Conservation (phyloP, 2,329 filamentous ascomycete genomes). For the Xylaria digitata region DNA sequence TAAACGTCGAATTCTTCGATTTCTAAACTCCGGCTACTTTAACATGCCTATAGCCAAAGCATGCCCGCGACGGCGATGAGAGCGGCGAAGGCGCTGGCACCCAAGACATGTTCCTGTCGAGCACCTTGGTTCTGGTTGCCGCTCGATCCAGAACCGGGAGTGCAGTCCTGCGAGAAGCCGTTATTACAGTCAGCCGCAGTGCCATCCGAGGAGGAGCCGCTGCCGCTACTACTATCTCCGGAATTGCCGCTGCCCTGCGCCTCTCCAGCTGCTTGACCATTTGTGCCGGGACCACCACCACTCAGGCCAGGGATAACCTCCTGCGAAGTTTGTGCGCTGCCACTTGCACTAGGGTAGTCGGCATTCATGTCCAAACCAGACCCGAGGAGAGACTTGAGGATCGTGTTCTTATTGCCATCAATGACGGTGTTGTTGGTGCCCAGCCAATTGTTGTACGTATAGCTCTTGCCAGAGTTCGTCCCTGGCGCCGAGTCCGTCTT, state of each 20-base stretch:
- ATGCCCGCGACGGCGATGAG: slow-evolving; percentile 49
- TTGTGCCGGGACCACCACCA: slow-evolving; percentile 49
- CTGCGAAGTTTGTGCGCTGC: slow-evolving; percentile 37
- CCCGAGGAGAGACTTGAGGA: slow-evolving; percentile 82
- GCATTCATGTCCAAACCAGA: slow-evolving; percentile 79
- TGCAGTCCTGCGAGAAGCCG: slow-evolving; percentile 48
- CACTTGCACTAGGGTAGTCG: slow-evolving; percentile 51
- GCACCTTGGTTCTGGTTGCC: slow-evolving; percentile 42
- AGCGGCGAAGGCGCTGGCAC: slow-evolving; percentile 50
- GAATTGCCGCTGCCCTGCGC: slow-evolving; percentile 24
- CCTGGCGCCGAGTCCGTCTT: slow-evolving; percentile 72
- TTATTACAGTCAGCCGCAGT: slow-evolving; percentile 40
- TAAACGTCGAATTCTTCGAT: slow-evolving; percentile 11
- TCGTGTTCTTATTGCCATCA: slow-evolving; percentile 78
- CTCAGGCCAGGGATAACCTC: slow-evolving; percentile 49
- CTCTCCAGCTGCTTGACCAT: slow-evolving; percentile 47
- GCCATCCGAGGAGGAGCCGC: slow-evolving; percentile 12
- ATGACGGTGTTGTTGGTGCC: slow-evolving; percentile 82
- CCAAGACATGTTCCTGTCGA: slow-evolving; percentile 45
- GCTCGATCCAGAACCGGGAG: neutral
- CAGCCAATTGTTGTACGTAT: slow-evolving; percentile 74
- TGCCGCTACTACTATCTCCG: slow-evolving; percentile 23
- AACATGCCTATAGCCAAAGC: slow-evolving; percentile 44
- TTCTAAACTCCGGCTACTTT: slow-evolving; percentile 3
- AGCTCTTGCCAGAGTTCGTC: slow-evolving; percentile 74